Base-by-base conservation (phyloP, 1,284 basidiomycete genomes). In the Ustilago vetiveriae region DNA sequence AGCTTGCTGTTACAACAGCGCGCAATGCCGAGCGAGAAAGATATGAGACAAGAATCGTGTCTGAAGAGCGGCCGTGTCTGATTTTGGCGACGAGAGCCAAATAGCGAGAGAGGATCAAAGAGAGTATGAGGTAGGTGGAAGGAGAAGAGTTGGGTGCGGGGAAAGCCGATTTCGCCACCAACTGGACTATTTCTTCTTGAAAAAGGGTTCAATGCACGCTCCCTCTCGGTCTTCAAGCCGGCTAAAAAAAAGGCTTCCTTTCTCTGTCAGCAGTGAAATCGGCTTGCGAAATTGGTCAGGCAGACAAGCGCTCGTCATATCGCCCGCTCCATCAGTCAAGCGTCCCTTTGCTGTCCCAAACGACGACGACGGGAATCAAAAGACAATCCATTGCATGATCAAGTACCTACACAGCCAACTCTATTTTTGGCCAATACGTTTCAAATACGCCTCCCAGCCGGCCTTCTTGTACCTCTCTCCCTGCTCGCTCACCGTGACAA, bases 361-460 rank as follows among this genome's bases (percentile, higher is more conserved):
- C n/a, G n/a, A n/a, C n/a, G n/a, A n/a, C n/a, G n/a, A n/a, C n/a
- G n/a, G n/a, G n/a, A n/a, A n/a, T n/a, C n/a, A n/a, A n/a, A n/a
- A n/a, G n/a, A n/a, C n/a, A n/a, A n/a, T n/a, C n/a, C n/a, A n/a
- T n/a, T n/a, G n/a, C n/a, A n/a, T n/a, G n/a, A n/a, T n/a, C n/a
- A n/a, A n/a, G n/a, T n/a, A n/a, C n/a, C n/a, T n/a, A n/a, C n/a
- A n/a, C n/a, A n/a, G n/a, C n/a, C n/a, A n/a, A n/a, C n/a, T n/a
- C n/a, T 43, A 54, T 42, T 49, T 29, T 19, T 58, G 47, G 9
- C 63, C 60, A 27, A 76, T 60, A 16, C 77, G 77, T 62, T 88
- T 86, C 75, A 88, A 82, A 83, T 98, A 98, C 17, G 96, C 94
- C 45, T 88, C 86, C 96, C 95, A 98, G 0, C 95, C 95, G 67